Base-by-base conservation (phyloP, 192 early-diverging fungal species). In the Spizellomyces sp. region DNA sequence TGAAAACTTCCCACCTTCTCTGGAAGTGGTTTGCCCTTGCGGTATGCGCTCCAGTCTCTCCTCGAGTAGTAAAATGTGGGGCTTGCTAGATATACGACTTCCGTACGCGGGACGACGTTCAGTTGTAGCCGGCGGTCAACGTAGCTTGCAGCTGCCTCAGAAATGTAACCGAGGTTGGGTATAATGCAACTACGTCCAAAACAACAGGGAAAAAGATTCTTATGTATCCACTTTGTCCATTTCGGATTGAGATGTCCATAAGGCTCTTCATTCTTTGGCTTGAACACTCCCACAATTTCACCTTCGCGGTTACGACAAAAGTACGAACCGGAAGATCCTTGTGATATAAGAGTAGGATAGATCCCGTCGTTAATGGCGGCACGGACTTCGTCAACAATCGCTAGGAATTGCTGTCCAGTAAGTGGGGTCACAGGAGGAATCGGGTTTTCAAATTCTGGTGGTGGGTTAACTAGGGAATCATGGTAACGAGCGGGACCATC, bases 211-310 rank as follows among this genome's bases (percentile, higher is more conserved):
- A 93, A 90, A 14, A 95, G 59, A 73, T 93, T 93, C 14, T 91
- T 79, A 66, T 96, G 95, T 17, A 95, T 81, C 93, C 92, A 96
- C 73, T 96, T 96, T 3, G 90, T 87, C 94, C 93, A 96, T 78
- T 96, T 95, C 84, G 93, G 74, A 87, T 91, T 81, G 87, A 92
- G 66, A 85, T 78, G 77, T 3, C 87, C 87, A 50, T 88, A 88
- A 12, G 87, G 87, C 66, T 88, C 87, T 61, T 88, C 87, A 75
- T 88, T 82, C 65, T 83, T 85, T 17, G 87, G 95, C 70, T 96
- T 96, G 76, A 95, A 96, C 0, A 96, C 93, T 6, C 92, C 94
- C 5, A 96, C 89, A 65, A 91, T 91, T 59, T 87, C 86, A 12
- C 88, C 87, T 1, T 86, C 76, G n/a, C 76, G 66, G 74, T 95